A percentile compares a stretch with the other conserved stretches of the same genome.
These are phyloP conservation scores for Coleophoma cylindrospora DNA, from an alignment of 2,329 filamentous ascomycete genomes.

Conservation along the genomic window DNA sequence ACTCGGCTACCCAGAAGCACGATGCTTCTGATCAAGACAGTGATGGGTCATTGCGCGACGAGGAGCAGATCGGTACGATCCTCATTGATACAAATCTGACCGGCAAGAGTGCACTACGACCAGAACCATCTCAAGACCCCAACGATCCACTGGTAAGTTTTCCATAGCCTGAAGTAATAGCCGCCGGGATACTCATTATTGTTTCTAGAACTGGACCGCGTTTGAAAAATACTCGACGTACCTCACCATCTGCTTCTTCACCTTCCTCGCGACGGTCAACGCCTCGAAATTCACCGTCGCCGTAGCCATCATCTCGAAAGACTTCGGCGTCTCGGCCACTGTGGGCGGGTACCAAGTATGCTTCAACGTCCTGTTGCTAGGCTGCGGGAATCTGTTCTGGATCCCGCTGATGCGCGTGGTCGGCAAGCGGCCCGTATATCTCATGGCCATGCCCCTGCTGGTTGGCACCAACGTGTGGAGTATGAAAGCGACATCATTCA, in stretches of 20 bases:
- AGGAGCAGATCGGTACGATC: too few species aligned
- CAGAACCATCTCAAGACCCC: slow-evolving; percentile 8
- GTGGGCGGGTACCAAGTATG: slow-evolving; percentile 19
- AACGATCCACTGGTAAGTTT: slow-evolving; percentile 8
- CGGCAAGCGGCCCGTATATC: slow-evolving; percentile 32
- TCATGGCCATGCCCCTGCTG: slow-evolving; percentile 27
- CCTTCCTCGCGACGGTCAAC: slow-evolving; percentile 33
- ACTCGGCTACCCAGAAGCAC: too few species aligned
- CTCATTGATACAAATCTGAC: too few species aligned
- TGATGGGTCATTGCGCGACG: too few species aligned
- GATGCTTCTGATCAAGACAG: too few species aligned
- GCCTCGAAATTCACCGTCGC: slow-evolving; percentile 33
- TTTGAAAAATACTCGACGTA: slow-evolving; percentile 23
- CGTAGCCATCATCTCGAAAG: slow-evolving; percentile 25
- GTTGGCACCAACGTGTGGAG: slow-evolving; percentile 31
- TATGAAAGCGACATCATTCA: slow-evolving; percentile 19
- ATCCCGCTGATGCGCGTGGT: slow-evolving; percentile 24
- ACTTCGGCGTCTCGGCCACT: slow-evolving; percentile 21
- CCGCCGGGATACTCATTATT: neutral
- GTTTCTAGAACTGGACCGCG: slow-evolving; percentile 6
- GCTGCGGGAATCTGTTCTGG: slow-evolving; percentile 26
- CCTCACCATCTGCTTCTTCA: slow-evolving; percentile 32
- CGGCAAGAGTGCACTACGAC: neutral
- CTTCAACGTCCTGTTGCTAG: slow-evolving; percentile 24
- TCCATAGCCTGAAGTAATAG: neutral